These are phyloP conservation scores for Trichoderma atroviride DNA, from an alignment of 2,329 filamentous ascomycete genomes.

Conservation along the genomic window DNA sequence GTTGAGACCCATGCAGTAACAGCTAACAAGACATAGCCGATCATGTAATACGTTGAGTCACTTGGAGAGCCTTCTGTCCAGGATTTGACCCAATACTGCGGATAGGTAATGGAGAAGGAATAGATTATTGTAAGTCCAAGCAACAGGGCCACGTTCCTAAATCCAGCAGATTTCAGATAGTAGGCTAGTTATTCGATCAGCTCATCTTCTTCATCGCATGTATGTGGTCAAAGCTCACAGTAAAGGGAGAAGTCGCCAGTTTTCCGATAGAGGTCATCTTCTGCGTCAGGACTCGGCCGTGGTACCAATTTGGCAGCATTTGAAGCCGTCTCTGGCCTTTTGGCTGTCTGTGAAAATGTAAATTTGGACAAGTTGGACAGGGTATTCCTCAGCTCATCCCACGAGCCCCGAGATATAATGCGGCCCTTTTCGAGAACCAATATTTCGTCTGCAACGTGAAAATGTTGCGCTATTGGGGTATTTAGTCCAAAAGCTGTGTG, in stretches of 20 bases:
- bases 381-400: constrained; percentile 29
- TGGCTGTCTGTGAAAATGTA: background rate
- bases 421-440: constrained; percentile 42
- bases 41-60: constrained; percentile 38
- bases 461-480: constrained; percentile 36
- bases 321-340: background rate
- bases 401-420: constrained; percentile 45
- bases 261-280: constrained; percentile 24
- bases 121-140: constrained; percentile 33
- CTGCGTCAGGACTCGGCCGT: background rate
- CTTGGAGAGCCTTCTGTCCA: constrained; percentile 40
- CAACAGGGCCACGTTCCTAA: constrained; percentile 36
- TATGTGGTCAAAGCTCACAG: constrained; percentile 30
- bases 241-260: constrained; percentile 44
- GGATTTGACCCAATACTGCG: constrained; percentile 45
- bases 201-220: background rate
- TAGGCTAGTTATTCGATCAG: constrained; percentile 32
- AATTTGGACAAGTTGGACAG: constrained; percentile 14
- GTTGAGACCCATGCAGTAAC: constrained; percentile 40
- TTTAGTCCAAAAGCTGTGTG: background rate
- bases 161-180: constrained; percentile 37
- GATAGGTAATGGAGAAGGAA: constrained; percentile 42
- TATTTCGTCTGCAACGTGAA: constrained; percentile 47
- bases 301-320: background rate
- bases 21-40: constrained; percentile 42